phyloP scores from a whole-genome alignment of 148 eudicot genomes.

The Polygonum aviculare region DNA sequence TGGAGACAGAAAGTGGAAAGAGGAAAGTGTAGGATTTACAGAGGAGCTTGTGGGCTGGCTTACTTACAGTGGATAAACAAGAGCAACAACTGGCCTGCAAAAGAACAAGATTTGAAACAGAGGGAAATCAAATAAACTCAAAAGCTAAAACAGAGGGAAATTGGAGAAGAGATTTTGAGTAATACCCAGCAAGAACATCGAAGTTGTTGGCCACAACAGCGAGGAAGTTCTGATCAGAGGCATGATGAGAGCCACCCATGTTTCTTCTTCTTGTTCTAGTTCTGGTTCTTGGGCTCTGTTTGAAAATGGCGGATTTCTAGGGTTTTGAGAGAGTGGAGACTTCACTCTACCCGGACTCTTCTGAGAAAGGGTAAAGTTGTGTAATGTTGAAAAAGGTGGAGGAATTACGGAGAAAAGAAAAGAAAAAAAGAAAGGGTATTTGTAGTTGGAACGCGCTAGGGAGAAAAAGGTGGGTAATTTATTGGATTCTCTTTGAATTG shows the following conservation, averaged over 20 bases:
- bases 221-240: conserved; percentile 30
- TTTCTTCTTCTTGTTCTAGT: neutral
- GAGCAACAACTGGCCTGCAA: conserved; percentile 38
- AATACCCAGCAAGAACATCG: conserved; percentile 39
- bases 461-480: neutral
- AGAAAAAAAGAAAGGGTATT: neutral
- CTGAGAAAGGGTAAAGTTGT: neutral
- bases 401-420: neutral
- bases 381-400: neutral
- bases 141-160: too few relatives aligned
- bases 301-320: neutral
- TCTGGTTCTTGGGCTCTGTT: neutral
- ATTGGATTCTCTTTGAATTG: conserved; percentile 7
- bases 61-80: conserved; percentile 57
- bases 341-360: neutral
- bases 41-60: neutral
- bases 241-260: conserved; percentile 18
- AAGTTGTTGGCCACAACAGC: conserved; percentile 44
- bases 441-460: neutral
- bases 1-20: neutral
- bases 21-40: neutral
- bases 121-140: neutral
- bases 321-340: neutral
- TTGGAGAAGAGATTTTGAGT: too few relatives aligned
- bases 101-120: neutral